Base-by-base conservation (phyloP, 31 red algal species). In the Asparagopsis taxiformis region DNA sequence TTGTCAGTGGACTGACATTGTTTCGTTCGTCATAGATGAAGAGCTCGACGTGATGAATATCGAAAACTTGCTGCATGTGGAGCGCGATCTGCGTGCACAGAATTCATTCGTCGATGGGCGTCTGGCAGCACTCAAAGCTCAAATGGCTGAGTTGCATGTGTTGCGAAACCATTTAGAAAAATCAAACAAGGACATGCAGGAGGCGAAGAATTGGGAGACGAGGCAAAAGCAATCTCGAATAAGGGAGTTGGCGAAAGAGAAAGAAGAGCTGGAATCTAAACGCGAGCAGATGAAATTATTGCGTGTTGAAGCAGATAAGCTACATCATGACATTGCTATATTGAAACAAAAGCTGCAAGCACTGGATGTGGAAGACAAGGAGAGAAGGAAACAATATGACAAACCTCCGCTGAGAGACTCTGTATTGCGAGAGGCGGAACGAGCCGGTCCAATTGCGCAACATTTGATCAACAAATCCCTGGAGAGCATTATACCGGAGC, bases 241-340 rank as follows among this genome's bases (percentile, higher is more conserved):
- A 16, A 88, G 55, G 61, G 73, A 88, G 20, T 49, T 88, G 61
- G 49, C 41, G 0, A 48, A 72, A 31, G 83, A 70, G 29, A 77
- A 88, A 55, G 83, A 70, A 31, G 83, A 88, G 31, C 31, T 88
- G 51, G 72, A 88, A 52, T 38, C 83, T 26, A 88, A 88, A 37
- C 50, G 59, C 10, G 38, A 65, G 19, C 72, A 88, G 46, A 72
- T 78, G 13, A 28, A 46, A 15, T 1, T 75, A 3, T 52, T 85
- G 8, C 19, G 24, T 17, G 28, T 20, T 24, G 48, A 85, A 23
- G 81, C 69, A 65, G 61, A 85, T 24, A 85, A 75, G 26, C 69
- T 85, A 3, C 51, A 55, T 22, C 6, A 33, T 17, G 46, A 53
- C 21, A 85, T 85, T 59, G 25, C 17, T 23, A 70, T 75, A 44